These are phyloP conservation scores for Penicillium sp. DNA, from an alignment of 2,329 filamentous ascomycete species.

Conservation along the genomic window DNA sequence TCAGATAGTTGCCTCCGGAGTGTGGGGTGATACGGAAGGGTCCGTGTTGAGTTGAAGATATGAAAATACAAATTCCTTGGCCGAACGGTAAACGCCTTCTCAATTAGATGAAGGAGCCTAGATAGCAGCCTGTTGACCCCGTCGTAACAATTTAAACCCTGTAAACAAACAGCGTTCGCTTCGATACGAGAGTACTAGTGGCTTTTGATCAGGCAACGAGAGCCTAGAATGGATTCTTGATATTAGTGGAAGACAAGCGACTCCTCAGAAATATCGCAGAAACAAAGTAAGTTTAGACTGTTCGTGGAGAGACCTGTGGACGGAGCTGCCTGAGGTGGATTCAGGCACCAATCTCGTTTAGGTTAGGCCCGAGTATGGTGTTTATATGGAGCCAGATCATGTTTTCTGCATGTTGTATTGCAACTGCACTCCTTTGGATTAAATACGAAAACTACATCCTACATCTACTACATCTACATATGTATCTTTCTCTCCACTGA, in stretches of 20 bases:
- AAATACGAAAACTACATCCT: neutral
- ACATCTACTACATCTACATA: too few relatives aligned
- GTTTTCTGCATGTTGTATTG: neutral
- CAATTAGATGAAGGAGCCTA: slow-evolving; percentile 7
- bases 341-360: slow-evolving; percentile 18
- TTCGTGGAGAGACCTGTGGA: neutral
- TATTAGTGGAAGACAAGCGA: neutral
- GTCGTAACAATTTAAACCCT: neutral
- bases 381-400: neutral
- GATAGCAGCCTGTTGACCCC: slow-evolving; percentile 4
- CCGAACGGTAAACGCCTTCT: neutral
- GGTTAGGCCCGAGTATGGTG: neutral
- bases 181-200: neutral
- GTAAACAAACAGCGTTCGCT: neutral
- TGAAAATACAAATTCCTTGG: neutral
- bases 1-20: slow-evolving; percentile 6
- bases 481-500: neutral
- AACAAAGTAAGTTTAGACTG: slow-evolving; percentile 1
- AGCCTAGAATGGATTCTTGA: neutral
- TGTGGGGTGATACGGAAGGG: neutral
- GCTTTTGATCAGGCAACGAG: slow-evolving; percentile 1
- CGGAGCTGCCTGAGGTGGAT: slow-evolving; percentile 18
- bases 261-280: neutral
- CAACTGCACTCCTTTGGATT: neutral
- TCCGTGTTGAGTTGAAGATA: neutral